These are phyloP conservation scores for Fusarium acutatum DNA, from an alignment of 2,329 filamentous ascomycete genomes.

Conservation along the genomic window DNA sequence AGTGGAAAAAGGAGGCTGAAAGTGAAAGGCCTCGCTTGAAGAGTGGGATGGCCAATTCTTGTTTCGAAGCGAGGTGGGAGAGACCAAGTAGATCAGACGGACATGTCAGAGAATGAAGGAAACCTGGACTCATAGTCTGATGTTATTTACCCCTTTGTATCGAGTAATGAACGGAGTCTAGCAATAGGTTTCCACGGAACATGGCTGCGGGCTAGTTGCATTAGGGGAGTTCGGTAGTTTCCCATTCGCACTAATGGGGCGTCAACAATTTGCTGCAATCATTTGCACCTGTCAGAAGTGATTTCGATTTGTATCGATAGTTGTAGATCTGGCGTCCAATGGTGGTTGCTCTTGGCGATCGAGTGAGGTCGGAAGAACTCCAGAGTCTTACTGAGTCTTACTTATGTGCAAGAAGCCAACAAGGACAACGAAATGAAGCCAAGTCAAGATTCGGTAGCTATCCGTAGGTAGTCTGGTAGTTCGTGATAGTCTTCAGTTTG, in stretches of 20 bases:
- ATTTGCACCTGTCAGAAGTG: slow-evolving; percentile 23
- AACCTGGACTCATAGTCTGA: slow-evolving; percentile 1
- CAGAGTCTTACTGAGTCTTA: background rate
- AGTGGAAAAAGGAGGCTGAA: slow-evolving; percentile 27
- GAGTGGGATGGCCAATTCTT: slow-evolving; percentile 18
- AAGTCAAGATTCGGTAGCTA: background rate
- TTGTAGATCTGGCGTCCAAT: slow-evolving; percentile 10
- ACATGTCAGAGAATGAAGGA: background rate
- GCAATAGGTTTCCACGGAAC: slow-evolving; percentile 15
- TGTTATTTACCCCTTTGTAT: slow-evolving; percentile 24
- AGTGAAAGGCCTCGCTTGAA: slow-evolving; percentile 26
- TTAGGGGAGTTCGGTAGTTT: slow-evolving; percentile 17
- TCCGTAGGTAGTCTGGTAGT: background rate
- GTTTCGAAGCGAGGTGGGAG: slow-evolving; percentile 25
- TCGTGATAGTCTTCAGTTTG: background rate
- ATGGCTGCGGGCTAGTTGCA: slow-evolving; percentile 9
- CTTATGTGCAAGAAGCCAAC: background rate
- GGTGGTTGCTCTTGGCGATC: background rate
- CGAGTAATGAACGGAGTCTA: slow-evolving; percentile 21
- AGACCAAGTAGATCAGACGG: background rate
- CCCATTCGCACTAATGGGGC: slow-evolving; percentile 12
- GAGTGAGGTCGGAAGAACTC: background rate
- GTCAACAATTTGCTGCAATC: slow-evolving; percentile 7
- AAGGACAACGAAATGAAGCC: background rate
- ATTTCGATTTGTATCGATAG: slow-evolving; percentile 1